Conservation (phyloP, 2,329 filamentous ascomycete genomes). For the Monilinia fructigena region DNA sequence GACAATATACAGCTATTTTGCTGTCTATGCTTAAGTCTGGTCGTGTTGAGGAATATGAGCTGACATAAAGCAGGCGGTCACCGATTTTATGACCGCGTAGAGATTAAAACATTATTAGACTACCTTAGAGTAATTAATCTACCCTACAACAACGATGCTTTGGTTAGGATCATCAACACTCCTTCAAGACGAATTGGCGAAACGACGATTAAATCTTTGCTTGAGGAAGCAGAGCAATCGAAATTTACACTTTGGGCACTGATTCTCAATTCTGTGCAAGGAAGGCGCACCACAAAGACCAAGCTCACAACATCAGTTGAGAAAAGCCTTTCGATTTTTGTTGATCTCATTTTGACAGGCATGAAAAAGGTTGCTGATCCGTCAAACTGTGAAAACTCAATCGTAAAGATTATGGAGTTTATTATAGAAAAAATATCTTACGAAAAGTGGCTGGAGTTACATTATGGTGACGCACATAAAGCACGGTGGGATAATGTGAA, state of each 20-base stretch:
- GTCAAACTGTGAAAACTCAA: slow-evolving; percentile 26
- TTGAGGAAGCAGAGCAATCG: slow-evolving; percentile 72
- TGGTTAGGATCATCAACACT: slow-evolving; percentile 80
- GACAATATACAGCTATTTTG: background rate
- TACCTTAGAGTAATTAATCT: slow-evolving; percentile 85
- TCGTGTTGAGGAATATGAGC: slow-evolving; percentile 18
- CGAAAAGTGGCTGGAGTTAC: slow-evolving; percentile 68
- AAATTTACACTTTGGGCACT: slow-evolving; percentile 73
- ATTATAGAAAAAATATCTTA: slow-evolving; percentile 67
- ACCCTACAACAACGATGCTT: slow-evolving; percentile 81
- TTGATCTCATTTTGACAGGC: slow-evolving; percentile 58
- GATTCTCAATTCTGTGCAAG: slow-evolving; percentile 59
- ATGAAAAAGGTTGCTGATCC: slow-evolving; percentile 50
- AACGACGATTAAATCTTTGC: slow-evolving; percentile 67
- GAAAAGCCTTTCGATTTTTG: slow-evolving; percentile 57
- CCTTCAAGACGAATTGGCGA: slow-evolving; percentile 81
- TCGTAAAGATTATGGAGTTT: slow-evolving; percentile 48
- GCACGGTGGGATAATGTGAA: slow-evolving; percentile 84
- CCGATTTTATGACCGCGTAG: slow-evolving; percentile 87
- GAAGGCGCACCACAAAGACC: slow-evolving; percentile 49
- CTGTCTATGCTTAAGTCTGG: background rate
- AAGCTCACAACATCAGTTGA: slow-evolving; percentile 55
- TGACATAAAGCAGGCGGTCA: slow-evolving; percentile 54
- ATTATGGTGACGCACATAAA: slow-evolving; percentile 73
- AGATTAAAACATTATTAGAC: slow-evolving; percentile 84